Percentiles rank a stretch among this genome's conserved stretches.
phyloP scores from a whole-genome alignment of 1,139 yeast genomes.

The Candida sp. region DNA sequence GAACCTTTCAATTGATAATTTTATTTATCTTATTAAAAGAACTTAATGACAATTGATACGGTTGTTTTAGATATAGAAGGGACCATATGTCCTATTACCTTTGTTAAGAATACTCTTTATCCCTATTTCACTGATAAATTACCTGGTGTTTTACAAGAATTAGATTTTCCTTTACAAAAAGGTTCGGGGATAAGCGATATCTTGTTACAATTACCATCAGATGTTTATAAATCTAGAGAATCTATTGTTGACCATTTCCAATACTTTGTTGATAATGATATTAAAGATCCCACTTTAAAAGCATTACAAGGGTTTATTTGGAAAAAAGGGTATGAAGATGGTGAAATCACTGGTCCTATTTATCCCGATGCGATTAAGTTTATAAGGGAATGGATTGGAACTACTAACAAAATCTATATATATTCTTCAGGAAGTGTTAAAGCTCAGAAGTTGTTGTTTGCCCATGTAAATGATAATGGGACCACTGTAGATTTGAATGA shows the following conservation, averaged over 20 bases:
- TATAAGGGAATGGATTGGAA: conserved; percentile 36
- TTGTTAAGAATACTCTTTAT: conserved; percentile 72
- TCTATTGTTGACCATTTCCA: conserved; percentile 44
- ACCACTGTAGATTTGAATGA: conserved; percentile 48
- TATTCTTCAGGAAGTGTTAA: conserved; percentile 91
- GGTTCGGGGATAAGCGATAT: conserved; percentile 20
- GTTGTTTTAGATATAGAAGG: conserved; percentile 82
- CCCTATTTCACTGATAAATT: conserved; percentile 42
- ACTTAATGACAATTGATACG: conserved; percentile 9
- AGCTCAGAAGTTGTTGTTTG: conserved; percentile 79
- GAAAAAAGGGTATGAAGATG: conserved; percentile 73
- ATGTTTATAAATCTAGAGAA: conserved; percentile 18
- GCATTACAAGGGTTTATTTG: conserved; percentile 81
- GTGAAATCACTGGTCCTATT: conserved; percentile 74
- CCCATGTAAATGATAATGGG: conserved; percentile 41
- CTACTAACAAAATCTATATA: conserved; percentile 47
- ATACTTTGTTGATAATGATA: conserved; percentile 58
- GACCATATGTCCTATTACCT: conserved; percentile 85
- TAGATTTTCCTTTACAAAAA: conserved; percentile 31
- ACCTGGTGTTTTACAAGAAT: conserved; percentile 19
- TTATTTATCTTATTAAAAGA: too few species aligned
- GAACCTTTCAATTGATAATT: too few species aligned
- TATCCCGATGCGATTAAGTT: conserved; percentile 68
- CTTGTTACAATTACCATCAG: conserved; percentile 43
- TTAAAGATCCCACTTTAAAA: conserved; percentile 78